phyloP scores from a whole-genome alignment of 768 basidiomycete species.

The Collybia sordida region DNA sequence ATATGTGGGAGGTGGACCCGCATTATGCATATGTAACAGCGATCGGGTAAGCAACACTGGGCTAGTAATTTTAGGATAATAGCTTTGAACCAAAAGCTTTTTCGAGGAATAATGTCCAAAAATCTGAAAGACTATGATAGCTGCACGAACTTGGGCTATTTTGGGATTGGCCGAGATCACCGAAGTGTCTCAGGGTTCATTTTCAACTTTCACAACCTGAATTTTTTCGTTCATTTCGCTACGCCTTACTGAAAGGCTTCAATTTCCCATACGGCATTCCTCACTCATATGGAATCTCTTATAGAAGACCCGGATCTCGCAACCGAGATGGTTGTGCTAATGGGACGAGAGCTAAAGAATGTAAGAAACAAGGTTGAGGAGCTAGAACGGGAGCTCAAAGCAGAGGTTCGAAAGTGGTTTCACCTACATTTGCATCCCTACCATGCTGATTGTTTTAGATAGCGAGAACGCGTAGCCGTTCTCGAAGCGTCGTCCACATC shows the following conservation, averaged over 20 bases:
- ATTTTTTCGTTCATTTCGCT: too few relatives aligned
- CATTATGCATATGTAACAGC: too few relatives aligned
- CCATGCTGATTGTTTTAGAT: neutral
- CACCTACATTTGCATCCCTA: neutral
- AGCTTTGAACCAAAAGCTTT: too few relatives aligned
- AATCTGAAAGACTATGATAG: too few relatives aligned
- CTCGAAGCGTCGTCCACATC: neutral
- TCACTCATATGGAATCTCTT: neutral
- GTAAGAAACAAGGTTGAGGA: conserved; percentile 5
- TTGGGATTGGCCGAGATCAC: too few relatives aligned
- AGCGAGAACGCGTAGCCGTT: neutral
- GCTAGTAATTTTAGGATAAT: too few relatives aligned
- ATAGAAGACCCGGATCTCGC: conserved; percentile 12
- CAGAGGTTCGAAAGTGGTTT: neutral
- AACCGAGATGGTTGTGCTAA: conserved; percentile 7
- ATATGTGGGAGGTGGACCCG: too few relatives aligned
- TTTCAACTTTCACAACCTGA: too few relatives aligned
- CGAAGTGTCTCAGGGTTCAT: too few relatives aligned
- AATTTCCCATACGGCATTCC: neutral
- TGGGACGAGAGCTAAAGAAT: conserved; percentile 12
- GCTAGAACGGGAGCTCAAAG: conserved; percentile 1
- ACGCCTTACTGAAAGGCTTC: neutral
- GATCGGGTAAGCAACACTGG: too few relatives aligned
- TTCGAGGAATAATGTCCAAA: too few relatives aligned
- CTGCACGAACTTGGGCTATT: too few relatives aligned